Evolutionary conservation across 106 monocot genomes (phyloP).

Genomic region (Allium cepa): DNA sequence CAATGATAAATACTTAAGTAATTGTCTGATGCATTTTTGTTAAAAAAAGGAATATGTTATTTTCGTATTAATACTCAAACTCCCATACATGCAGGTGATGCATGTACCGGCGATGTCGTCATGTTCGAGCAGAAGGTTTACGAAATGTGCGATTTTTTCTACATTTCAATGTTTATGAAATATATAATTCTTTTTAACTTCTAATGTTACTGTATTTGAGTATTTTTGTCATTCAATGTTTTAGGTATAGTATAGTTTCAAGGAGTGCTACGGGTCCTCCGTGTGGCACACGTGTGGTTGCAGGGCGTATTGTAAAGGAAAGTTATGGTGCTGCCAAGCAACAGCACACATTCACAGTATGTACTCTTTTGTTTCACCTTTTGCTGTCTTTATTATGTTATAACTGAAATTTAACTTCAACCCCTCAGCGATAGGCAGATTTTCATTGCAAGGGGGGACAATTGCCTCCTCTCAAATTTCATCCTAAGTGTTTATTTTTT

Average conservation of each 20-base stretch:
- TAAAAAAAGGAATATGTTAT: too few species aligned
- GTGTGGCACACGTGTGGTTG: slow-evolving; percentile 52
- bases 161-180: neutral
- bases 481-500: too few species aligned
- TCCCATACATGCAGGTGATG: slow-evolving; percentile 46
- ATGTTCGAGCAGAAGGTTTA: slow-evolving; percentile 83
- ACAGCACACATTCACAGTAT: slow-evolving; percentile 92
- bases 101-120: slow-evolving; percentile 81
- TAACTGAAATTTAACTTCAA: too few species aligned
- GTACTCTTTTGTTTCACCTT: slow-evolving; percentile 1
- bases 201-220: neutral
- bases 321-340: slow-evolving; percentile 90
- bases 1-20: too few species aligned
- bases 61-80: too few species aligned
- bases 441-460: too few species aligned
- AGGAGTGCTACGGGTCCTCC: slow-evolving; percentile 59
- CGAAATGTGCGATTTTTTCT: slow-evolving; percentile 37
- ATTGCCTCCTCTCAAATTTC: too few species aligned
- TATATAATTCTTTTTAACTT: neutral
- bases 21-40: too few species aligned
- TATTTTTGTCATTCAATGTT: neutral
- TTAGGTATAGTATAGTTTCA: slow-evolving; percentile 51
- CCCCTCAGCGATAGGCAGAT: too few species aligned
- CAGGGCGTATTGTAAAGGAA: slow-evolving; percentile 77
- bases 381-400: neutral